Base-by-base conservation (phyloP, 345 rosid genomes). In the Dipteronia sinensis region DNA sequence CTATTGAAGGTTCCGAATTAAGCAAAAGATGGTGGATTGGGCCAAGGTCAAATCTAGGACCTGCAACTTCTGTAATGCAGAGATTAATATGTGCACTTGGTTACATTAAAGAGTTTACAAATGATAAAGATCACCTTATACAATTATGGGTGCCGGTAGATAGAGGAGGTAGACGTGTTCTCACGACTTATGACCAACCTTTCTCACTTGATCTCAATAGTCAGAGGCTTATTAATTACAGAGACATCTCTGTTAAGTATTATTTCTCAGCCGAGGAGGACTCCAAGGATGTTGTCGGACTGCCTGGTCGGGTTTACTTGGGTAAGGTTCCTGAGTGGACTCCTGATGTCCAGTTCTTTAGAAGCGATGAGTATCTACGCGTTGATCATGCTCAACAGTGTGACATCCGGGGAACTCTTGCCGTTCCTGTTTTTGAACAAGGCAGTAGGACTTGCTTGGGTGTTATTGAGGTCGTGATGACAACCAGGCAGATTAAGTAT, bases 291-390 rank as follows among this genome's bases (percentile, higher is more conserved):
- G 20, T 76, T 51, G 77, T 81, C 73, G 99, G 99, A 68, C 63
- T 93, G 83, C 98, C 99, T 47, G 91, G 97, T 34, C 88, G 98
- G 42, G 99, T 95, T 68, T 93, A 88, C 88, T 77, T 93, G 83
- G 87, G 86, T 70, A 90, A 91, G 85, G 87, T 91, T 76, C 98
- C 98, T 46, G 99, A 95, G 84, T 95, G 98, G 97, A 93, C 96
- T 64, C 99, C 98, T 34, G 98, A 95, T 87, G 98, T 92, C 77
- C 86, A 93, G 44, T 95, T 92, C 82, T 93, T 93, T 75, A 88
- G 79, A 85, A 91, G 93, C 15, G 98, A 95, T 12, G 99, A 95
- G 78, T 95, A 93, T 83, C 89, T 82, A 1, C 86, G 98, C 72
- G 87, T 93, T n/a, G 78, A 65, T 67, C 87, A 95, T 64, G 99